Evolutionary conservation across 225 moss, liverwort and hornwort genomes (phyloP).

Genomic region (Sphagnum contortum): DNA sequence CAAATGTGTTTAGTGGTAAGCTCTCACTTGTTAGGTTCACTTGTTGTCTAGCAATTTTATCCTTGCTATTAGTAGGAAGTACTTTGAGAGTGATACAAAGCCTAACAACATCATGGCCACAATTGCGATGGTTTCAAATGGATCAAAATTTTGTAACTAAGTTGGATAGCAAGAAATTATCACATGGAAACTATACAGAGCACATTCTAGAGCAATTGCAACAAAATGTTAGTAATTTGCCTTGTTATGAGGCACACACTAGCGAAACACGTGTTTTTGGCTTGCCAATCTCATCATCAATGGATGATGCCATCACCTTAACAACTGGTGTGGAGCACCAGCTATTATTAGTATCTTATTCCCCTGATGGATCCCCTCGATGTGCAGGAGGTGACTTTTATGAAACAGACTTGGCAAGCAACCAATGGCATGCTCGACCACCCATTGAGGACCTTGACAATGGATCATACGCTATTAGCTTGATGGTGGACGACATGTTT

Average conservation of each 20-base stretch:
- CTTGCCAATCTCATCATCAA: not conserved
- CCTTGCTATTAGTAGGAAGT: too few species aligned
- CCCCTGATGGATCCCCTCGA: conserved; percentile 20
- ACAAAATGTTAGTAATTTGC: conserved; percentile 18
- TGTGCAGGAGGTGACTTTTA: conserved; percentile 77
- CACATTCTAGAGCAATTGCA: conserved; percentile 28
- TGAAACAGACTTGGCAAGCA: conserved; percentile 51
- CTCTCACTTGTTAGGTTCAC: too few species aligned
- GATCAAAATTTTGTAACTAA: too few species aligned
- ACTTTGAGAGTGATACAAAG: too few species aligned
- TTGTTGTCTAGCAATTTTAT: too few species aligned
- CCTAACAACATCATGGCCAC: too few species aligned
- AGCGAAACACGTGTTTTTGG: conserved; percentile 31
- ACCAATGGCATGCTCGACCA: conserved; percentile 53
- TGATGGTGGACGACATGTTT: conserved; percentile 31
- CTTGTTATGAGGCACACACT: conserved; percentile 36
- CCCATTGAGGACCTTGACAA: conserved; percentile 37
- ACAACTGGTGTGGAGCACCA: conserved; percentile 20
- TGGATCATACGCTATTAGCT: conserved; percentile 42
- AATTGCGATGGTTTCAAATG: too few species aligned
- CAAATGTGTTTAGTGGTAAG: too few species aligned
- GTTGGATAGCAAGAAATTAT: too few species aligned
- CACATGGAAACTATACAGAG: conserved; percentile 20
- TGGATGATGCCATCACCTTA: conserved; percentile 1
- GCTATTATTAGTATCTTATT: conserved; percentile 41